Evolutionary conservation across 2,329 filamentous ascomycete species (phyloP).

Genomic region (Verticillium albo-atrum): DNA sequence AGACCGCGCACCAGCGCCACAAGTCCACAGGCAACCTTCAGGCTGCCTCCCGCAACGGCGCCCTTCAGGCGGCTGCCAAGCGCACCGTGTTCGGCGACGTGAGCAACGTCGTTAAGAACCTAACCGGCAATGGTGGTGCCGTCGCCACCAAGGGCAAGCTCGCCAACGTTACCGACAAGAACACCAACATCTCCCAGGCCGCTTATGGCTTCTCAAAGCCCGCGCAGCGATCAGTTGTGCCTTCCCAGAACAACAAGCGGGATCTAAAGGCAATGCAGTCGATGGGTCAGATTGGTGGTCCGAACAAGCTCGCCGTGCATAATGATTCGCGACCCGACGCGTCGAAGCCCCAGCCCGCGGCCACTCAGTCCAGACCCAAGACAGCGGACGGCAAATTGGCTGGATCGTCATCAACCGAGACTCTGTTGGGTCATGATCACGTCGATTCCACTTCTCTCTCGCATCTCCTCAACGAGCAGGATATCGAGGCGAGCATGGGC

Average conservation of each 20-base stretch:
- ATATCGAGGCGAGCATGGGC: not conserved
- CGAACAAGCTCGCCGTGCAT: constrained; percentile 5
- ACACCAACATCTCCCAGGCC: constrained; percentile 17
- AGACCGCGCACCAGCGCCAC: constrained; percentile 72
- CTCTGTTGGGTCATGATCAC: constrained; percentile 1
- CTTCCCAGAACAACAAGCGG: constrained; percentile 6
- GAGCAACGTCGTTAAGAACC: constrained; percentile 59
- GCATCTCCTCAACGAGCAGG: not conserved
- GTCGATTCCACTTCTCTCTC: not conserved
- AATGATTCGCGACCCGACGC: constrained; percentile 7
- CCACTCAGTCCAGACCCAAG: not conserved
- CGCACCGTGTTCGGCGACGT: constrained; percentile 78
- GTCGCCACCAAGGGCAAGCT: constrained; percentile 29
- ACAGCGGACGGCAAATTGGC: constrained; percentile 3
- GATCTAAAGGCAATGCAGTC: not conserved
- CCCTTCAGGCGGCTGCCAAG: constrained; percentile 63
- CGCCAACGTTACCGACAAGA: constrained; percentile 25
- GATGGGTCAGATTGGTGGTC: not conserved
- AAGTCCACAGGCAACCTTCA: constrained; percentile 69
- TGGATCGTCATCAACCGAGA: constrained; percentile 6
- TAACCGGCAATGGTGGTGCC: constrained; percentile 13
- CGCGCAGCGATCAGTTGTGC: constrained; percentile 12
- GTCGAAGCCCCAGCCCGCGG: not conserved
- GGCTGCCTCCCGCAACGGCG: constrained; percentile 43
- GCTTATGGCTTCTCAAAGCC: constrained; percentile 14